These are phyloP conservation scores for Pisolithus tinctorius DNA, from an alignment of 768 basidiomycete genomes.

Conservation along the genomic window DNA sequence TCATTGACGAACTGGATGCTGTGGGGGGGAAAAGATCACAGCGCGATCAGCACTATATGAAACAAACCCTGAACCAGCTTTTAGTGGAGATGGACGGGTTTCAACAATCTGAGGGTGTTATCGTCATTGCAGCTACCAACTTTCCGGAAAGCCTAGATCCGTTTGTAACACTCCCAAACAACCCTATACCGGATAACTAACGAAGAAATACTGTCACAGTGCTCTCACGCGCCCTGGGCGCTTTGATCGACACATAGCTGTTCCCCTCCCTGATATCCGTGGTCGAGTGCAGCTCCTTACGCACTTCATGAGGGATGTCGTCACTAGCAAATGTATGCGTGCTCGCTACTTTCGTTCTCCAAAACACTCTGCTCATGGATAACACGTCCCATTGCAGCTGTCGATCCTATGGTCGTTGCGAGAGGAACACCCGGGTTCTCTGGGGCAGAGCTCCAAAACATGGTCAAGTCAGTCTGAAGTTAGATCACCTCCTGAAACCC, in stretches of 20 bases:
- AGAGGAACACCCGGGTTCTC: constrained; percentile 95
- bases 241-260: constrained; percentile 89
- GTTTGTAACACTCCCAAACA: constrained; percentile 36
- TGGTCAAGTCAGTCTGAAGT: constrained; percentile 76
- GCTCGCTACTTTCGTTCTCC: constrained; percentile 1
- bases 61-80: constrained; percentile 92
- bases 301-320: constrained; percentile 85
- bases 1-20: constrained; percentile 95
- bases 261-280: constrained; percentile 91
- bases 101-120: constrained; percentile 85
- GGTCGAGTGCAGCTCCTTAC: constrained; percentile 89
- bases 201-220: constrained; percentile 31
- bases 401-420: constrained; percentile 84
- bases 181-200: constrained; percentile 8
- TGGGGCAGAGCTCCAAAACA: constrained; percentile 93
- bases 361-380: neutral
- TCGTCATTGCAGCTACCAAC: constrained; percentile 96
- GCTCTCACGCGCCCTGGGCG: constrained; percentile 94
- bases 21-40: constrained; percentile 85
- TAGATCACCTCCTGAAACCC: neutral
- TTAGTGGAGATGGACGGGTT: constrained; percentile 98
- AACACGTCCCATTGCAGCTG: constrained; percentile 36
- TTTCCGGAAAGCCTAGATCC: constrained; percentile 92
- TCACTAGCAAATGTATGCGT: constrained; percentile 45
- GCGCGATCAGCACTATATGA: constrained; percentile 84